phyloP scores from a whole-genome alignment of 495 filamentous ascomycete genomes.

The Aspergillus diversus region DNA sequence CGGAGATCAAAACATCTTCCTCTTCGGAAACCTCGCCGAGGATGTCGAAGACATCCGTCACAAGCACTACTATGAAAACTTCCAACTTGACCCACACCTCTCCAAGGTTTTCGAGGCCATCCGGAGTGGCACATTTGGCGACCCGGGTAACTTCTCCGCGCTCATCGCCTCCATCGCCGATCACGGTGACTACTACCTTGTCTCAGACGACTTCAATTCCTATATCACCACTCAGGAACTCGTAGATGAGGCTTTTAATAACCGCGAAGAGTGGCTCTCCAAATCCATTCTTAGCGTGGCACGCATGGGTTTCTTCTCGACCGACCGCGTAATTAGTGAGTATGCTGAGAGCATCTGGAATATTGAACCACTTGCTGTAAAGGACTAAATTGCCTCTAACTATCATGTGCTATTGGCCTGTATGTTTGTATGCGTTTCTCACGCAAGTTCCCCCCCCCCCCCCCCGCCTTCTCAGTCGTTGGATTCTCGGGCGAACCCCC shows the following conservation, averaged over 20 bases:
- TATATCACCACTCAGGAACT: slow-evolving; percentile 88
- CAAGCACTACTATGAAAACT: slow-evolving; percentile 78
- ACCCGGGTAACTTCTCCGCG: slow-evolving; percentile 72
- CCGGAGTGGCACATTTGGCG: slow-evolving; percentile 75
- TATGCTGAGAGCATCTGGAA: slow-evolving; percentile 99
- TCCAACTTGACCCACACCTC: slow-evolving; percentile 76
- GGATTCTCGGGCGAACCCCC: no score
- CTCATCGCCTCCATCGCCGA: slow-evolving; percentile 82
- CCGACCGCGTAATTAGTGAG: slow-evolving; percentile 95
- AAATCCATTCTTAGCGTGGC: slow-evolving; percentile 88
- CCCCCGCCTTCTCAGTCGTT: no score
- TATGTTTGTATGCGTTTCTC: no score
- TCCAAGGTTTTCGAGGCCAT: slow-evolving; percentile 82
- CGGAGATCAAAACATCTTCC: slow-evolving; percentile 94
- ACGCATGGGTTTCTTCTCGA: slow-evolving; percentile 96
- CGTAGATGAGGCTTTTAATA: slow-evolving; percentile 86
- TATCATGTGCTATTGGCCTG: background rate
- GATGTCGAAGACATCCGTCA: slow-evolving; percentile 97
- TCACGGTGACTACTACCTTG: slow-evolving; percentile 96
- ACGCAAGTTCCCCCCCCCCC: no score
- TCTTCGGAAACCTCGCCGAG: slow-evolving; percentile 95
- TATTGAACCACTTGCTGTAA: slow-evolving; percentile 69
- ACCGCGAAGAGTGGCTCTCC: slow-evolving; percentile 88
- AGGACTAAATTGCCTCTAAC: slow-evolving; percentile 25
- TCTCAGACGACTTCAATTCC: slow-evolving; percentile 93